A percentile compares a stretch with the other conserved stretches of the same genome.
phyloP scores from a whole-genome alignment of 2,329 filamentous ascomycete species.

The Microdochium trichocladiopsis region DNA sequence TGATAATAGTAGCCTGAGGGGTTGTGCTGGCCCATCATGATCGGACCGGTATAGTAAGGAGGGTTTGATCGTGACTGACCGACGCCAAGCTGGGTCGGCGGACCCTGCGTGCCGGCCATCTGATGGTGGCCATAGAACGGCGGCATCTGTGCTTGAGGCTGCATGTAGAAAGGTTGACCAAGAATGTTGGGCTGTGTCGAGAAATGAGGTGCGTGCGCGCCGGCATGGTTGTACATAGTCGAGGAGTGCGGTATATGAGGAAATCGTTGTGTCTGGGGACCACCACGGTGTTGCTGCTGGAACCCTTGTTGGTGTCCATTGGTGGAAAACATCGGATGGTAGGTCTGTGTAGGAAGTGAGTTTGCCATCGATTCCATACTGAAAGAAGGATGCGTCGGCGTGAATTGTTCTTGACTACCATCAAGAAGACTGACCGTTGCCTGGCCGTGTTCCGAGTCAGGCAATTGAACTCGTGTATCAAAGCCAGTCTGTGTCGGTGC shows the following conservation, averaged over 20 bases:
- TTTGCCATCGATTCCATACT: neutral
- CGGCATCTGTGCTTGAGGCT: constrained; percentile 33
- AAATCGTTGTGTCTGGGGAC: neutral
- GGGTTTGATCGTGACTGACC: constrained; percentile 29
- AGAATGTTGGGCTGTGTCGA: constrained; percentile 26
- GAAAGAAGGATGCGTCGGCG: neutral
- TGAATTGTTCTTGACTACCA: neutral
- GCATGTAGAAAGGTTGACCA: constrained; percentile 39
- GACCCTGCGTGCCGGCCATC: constrained; percentile 26
- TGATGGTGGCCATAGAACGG: constrained; percentile 33
- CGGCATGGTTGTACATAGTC: neutral
- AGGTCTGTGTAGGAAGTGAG: neutral
- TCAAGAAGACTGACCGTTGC: neutral
- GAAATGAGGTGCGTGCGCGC: constrained; percentile 32
- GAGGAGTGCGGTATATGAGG: neutral
- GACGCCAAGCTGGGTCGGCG: constrained; percentile 13
- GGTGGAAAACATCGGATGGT: neutral
- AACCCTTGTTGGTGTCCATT: neutral
- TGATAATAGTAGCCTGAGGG: constrained; percentile 36
- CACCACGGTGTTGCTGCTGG: neutral
- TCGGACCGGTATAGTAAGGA: constrained; percentile 35
- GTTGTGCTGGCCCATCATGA: constrained; percentile 32
- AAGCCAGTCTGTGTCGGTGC: too few species aligned
- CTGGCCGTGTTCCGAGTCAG: neutral
- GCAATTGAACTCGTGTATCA: neutral